These are phyloP conservation scores for Aspergillus coremiiformis DNA, from an alignment of 495 filamentous ascomycete genomes.

Conservation along the genomic window DNA sequence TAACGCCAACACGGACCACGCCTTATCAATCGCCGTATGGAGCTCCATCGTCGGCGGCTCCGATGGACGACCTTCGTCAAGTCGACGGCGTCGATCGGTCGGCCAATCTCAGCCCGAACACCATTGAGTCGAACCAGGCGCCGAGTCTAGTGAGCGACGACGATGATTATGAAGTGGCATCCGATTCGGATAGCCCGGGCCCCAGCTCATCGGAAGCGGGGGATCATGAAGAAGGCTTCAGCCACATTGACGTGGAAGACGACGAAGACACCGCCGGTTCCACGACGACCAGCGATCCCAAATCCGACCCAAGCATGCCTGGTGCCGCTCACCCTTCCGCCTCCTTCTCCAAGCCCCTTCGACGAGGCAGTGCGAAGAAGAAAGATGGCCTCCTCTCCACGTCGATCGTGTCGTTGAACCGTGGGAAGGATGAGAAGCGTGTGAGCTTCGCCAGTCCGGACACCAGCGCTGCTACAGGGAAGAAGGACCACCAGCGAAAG, in stretches of 20 bases:
- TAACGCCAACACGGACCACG: constrained; percentile 27
- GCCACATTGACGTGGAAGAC: constrained; percentile 48
- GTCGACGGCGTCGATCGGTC: constrained; percentile 44
- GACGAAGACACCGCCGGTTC: constrained; percentile 35
- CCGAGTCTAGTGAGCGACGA: constrained; percentile 87
- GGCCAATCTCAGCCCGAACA: constrained; percentile 68
- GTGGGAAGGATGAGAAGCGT: constrained; percentile 37
- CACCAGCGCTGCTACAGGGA: constrained; percentile 20
- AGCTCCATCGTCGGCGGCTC: constrained; percentile 21
- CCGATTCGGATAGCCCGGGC: constrained; percentile 42
- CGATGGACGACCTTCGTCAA: constrained; percentile 34
- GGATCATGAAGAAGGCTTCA: constrained; percentile 40
- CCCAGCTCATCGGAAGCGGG: constrained; percentile 38
- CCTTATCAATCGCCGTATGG: constrained; percentile 30
- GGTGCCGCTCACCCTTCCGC: constrained; percentile 24
- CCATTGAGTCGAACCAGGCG: constrained; percentile 67
- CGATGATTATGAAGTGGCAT: constrained; percentile 57
- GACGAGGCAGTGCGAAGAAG: constrained; percentile 36
- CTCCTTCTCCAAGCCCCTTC: constrained; percentile 39
- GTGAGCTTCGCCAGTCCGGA: constrained; percentile 43
- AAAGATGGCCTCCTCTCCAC: constrained; percentile 36
- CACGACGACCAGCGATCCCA: constrained; percentile 28
- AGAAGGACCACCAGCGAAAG: constrained; percentile 20
- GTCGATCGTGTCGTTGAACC: constrained; percentile 39
- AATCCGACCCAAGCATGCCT: constrained; percentile 30